These are phyloP conservation scores for Leishmania arabica DNA, from an alignment of 208 protist species.

Conservation along the genomic window DNA sequence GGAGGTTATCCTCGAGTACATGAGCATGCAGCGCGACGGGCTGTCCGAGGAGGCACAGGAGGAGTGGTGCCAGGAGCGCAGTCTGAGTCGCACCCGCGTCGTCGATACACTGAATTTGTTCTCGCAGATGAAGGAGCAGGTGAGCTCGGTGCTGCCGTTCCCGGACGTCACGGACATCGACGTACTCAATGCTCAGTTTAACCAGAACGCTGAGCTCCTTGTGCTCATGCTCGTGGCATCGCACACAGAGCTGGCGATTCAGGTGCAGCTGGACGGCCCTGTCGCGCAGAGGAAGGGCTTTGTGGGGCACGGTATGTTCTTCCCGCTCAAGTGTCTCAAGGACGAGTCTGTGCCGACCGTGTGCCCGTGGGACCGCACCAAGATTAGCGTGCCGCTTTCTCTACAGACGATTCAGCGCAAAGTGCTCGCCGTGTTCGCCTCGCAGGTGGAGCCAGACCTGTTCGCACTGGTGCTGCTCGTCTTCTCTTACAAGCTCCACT, in stretches of 20 bases:
- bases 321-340: slow-evolving; percentile 57
- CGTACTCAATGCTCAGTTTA: slow-evolving; percentile 55
- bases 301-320: slow-evolving; percentile 69
- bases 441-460: slow-evolving; percentile 51
- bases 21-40: slow-evolving; percentile 75
- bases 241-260: slow-evolving; percentile 69
- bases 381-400: slow-evolving; percentile 65
- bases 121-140: slow-evolving; percentile 75
- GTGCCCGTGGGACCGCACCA: slow-evolving; percentile 58
- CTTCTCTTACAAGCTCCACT: slow-evolving; percentile 51
- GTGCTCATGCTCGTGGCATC: slow-evolving; percentile 55
- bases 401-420: slow-evolving; percentile 63
- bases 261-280: slow-evolving; percentile 51
- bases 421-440: slow-evolving; percentile 63
- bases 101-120: slow-evolving; percentile 65
- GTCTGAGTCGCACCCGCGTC: slow-evolving; percentile 66
- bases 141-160: slow-evolving; percentile 59
- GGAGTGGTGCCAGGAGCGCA: slow-evolving; percentile 69
- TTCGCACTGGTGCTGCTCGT: slow-evolving; percentile 72
- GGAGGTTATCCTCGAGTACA: slow-evolving; percentile 70
- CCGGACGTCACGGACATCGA: slow-evolving; percentile 69
- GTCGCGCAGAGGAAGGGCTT: slow-evolving; percentile 51
- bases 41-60: slow-evolving; percentile 78
- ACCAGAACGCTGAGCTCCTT: slow-evolving; percentile 46
- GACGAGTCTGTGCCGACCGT: slow-evolving; percentile 65